Evolutionary conservation across 1,284 basidiomycete genomes (phyloP).

Genomic region (Pseudozyma thailandica): DNA sequence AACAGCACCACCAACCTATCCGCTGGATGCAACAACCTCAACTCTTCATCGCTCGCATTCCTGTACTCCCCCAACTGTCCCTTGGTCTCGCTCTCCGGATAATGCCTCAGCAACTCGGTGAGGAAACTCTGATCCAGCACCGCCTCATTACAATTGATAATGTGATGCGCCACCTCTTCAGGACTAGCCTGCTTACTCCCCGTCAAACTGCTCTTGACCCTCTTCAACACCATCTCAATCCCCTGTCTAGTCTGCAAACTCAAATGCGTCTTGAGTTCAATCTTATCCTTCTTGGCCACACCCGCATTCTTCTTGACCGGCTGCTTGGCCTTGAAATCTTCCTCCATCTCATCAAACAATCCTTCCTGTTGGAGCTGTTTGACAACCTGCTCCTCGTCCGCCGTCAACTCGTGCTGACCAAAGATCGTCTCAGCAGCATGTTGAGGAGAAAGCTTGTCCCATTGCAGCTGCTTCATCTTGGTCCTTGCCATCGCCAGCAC

Average conservation of each 20-base stretch:
- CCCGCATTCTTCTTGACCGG: slow-evolving; percentile 71
- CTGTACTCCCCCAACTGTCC: slow-evolving; percentile 74
- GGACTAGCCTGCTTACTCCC: slow-evolving; percentile 65
- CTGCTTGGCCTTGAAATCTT: slow-evolving; percentile 97
- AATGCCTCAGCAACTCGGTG: slow-evolving; percentile 65
- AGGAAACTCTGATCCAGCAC: slow-evolving; percentile 66
- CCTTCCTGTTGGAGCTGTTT: slow-evolving; percentile 70
- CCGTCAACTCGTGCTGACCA: slow-evolving; percentile 49
- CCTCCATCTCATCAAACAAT: slow-evolving; percentile 95
- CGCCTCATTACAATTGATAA: slow-evolving; percentile 65
- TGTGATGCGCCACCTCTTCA: slow-evolving; percentile 66
- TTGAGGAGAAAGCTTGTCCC: slow-evolving; percentile 79
- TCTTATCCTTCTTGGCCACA: slow-evolving; percentile 68
- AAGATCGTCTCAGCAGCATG: slow-evolving; percentile 67
- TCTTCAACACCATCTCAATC: slow-evolving; percentile 57
- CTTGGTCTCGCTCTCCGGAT: slow-evolving; percentile 67
- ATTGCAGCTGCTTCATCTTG: slow-evolving; percentile 98
- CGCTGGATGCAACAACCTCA: slow-evolving; percentile 87
- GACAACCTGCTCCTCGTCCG: slow-evolving; percentile 53
- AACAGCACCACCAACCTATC: slow-evolving; percentile 96
- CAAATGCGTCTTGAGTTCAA: slow-evolving; percentile 67
- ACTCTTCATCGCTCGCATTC: slow-evolving; percentile 85
- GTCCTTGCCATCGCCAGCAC: slow-evolving; percentile 83
- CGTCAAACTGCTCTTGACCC: slow-evolving; percentile 37
- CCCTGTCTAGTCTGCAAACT: slow-evolving; percentile 57